Evolutionary conservation across 257 asterid genomes (phyloP).

Genomic region (Solanum dulcamara): DNA sequence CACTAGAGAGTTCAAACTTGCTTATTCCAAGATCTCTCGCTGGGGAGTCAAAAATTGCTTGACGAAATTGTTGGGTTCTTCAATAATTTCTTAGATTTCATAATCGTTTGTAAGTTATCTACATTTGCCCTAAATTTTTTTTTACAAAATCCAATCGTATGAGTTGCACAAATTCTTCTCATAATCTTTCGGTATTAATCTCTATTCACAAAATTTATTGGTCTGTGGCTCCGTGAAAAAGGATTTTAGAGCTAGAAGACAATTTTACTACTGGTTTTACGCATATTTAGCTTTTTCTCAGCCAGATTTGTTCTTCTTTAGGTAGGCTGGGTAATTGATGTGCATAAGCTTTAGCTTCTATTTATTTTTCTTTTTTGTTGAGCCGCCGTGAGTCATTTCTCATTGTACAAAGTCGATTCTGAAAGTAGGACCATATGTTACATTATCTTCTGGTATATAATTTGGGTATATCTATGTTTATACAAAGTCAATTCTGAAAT

Average conservation of each 20-base stretch:
- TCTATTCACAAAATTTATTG: too few species aligned
- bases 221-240: background rate
- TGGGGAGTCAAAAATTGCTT: too few species aligned
- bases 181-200: too few species aligned
- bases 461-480: background rate
- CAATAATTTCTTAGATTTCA: too few species aligned
- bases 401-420: background rate
- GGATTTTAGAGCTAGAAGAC: conserved; percentile 11
- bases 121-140: too few species aligned
- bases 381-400: background rate
- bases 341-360: conserved; percentile 10
- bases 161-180: too few species aligned
- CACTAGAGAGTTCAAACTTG: too few species aligned
- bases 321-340: background rate
- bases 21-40: too few species aligned
- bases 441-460: background rate
- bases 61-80: too few species aligned
- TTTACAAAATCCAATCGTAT: too few species aligned
- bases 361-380: background rate
- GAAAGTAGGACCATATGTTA: background rate
- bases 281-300: background rate
- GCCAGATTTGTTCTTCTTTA: background rate
- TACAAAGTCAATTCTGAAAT: too few species aligned
- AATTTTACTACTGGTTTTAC: background rate
- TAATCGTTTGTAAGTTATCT: too few species aligned